Base-by-base conservation (phyloP, 768 basidiomycete genomes). In the Mycena metata region DNA sequence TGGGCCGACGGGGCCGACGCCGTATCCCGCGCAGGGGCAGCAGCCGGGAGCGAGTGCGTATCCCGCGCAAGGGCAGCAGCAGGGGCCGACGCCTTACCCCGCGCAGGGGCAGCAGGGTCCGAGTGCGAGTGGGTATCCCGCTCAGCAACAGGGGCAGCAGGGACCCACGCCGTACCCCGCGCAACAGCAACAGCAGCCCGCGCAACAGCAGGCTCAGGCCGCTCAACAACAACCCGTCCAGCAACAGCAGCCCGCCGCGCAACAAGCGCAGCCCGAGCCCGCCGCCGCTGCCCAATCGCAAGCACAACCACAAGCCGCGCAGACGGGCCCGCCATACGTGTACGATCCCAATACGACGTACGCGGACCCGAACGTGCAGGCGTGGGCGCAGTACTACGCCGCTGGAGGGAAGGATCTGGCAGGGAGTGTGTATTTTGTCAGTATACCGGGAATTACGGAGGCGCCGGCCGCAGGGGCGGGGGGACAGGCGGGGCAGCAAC, bases 381-480 rank as follows among this genome's bases (percentile, higher is more conserved):
- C 91, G 0, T 95, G 94, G 94, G 94, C 92, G 8, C 86, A 89
- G 71, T 96, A 96, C 78, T 95, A 95, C 75, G 89, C 90, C 0
- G 88, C 90, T 66, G 94, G 94, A 26, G 94, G 94, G 5, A 87
- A 79, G 51, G 94, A 95, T 66, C 77, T 83, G 0, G 88, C 91
- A 7, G 94, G 94, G 11, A 82, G 90, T 10, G 91, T 95, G 43
- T 96, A 96, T 79, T 96, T 96, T 73, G 79, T 91, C 55, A 89
- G 88, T 3, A 88, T 95, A 1, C 93, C 93, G 9, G 93, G 92
- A 3, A 83, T 95, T 49, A 90, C 87, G 72, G 88, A 88, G 59
- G 78, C 71, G 6, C 72, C 76, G 24, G 71, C 74, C 1, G 50
- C 76, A 50, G 42, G 75, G 30, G 59, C 64, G 3, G 52, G 51